phyloP scores from a whole-genome alignment of 2,329 filamentous ascomycete species.

The Xylariaceae sp. region DNA sequence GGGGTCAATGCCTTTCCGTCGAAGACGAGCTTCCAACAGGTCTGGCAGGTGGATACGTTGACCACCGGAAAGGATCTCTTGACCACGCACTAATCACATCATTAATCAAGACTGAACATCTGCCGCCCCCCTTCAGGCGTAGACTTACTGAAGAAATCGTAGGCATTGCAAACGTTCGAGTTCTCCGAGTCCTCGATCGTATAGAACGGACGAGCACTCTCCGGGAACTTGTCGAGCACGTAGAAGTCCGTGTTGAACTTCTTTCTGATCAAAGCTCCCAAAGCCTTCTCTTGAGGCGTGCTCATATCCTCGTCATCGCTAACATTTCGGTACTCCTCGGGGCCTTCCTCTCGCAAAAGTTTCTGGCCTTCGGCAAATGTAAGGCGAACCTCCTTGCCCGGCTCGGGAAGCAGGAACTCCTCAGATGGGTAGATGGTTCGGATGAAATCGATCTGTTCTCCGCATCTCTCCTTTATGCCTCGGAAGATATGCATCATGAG shows the following conservation, averaged over 20 bases:
- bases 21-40: slow-evolving; percentile 73
- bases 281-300: slow-evolving; percentile 81
- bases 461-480: slow-evolving; percentile 63
- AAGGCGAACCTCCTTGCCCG: slow-evolving; percentile 70
- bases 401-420: slow-evolving; percentile 68
- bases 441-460: slow-evolving; percentile 68
- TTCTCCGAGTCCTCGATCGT: slow-evolving; percentile 64
- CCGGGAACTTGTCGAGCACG: slow-evolving; percentile 93
- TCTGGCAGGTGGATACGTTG: slow-evolving; percentile 83
- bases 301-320: slow-evolving; percentile 74
- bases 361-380: slow-evolving; percentile 75
- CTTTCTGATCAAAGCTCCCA: slow-evolving; percentile 78
- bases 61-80: slow-evolving; percentile 88
- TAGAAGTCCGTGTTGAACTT: slow-evolving; percentile 97
- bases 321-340: slow-evolving; percentile 62
- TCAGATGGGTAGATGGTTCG: slow-evolving; percentile 73
- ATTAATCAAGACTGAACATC: too few relatives aligned
- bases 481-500: slow-evolving; percentile 78
- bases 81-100: slow-evolving; percentile 59
- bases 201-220: slow-evolving; percentile 85
- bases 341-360: slow-evolving; percentile 71
- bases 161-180: slow-evolving; percentile 50
- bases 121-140: too few relatives aligned
- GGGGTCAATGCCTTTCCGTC: slow-evolving; percentile 76
- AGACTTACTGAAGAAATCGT: slow-evolving; percentile 62